These are phyloP conservation scores for Rhynchospora breviuscula DNA, from an alignment of 176 grass and related monocot genomes.

Conservation along the genomic window DNA sequence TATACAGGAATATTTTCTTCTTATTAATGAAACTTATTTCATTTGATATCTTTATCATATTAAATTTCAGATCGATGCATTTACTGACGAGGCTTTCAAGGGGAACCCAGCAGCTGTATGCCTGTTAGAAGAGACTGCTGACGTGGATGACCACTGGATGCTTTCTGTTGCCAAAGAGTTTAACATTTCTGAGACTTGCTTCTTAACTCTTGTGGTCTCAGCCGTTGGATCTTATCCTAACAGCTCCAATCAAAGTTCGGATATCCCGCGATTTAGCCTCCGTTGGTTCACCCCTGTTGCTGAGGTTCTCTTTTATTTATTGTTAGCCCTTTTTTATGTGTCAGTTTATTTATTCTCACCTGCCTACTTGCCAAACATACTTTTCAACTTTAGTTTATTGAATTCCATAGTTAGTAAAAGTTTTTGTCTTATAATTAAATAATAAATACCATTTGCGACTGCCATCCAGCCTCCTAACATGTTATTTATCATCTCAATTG, in stretches of 20 bases:
- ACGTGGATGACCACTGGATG: conserved; percentile 55
- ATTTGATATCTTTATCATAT: background rate
- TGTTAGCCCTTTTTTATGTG: background rate
- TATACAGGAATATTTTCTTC: background rate
- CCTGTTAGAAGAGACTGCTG: conserved; percentile 34
- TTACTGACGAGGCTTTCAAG: conserved; percentile 53
- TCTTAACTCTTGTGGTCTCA: conserved; percentile 27
- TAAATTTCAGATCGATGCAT: conserved; percentile 61
- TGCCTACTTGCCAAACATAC: background rate
- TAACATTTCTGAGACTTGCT: conserved; percentile 55
- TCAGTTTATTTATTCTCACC: background rate
- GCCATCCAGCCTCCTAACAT: background rate
- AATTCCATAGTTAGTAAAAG: background rate
- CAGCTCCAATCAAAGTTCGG: background rate
- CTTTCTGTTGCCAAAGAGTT: conserved; percentile 69
- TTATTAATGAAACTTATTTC: background rate
- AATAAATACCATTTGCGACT: too few relatives aligned
- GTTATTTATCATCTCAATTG: background rate
- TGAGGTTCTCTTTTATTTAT: conserved; percentile 28
- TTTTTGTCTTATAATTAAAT: background rate
- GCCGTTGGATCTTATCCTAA: background rate
- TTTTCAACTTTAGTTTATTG: background rate
- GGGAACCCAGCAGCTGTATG: conserved; percentile 72
- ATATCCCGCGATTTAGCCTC: conserved; percentile 44
- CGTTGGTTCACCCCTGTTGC: conserved; percentile 64